These are phyloP conservation scores for Rhynchospora tenuis DNA, from an alignment of 176 grass and related monocot species.

Conservation along the genomic window DNA sequence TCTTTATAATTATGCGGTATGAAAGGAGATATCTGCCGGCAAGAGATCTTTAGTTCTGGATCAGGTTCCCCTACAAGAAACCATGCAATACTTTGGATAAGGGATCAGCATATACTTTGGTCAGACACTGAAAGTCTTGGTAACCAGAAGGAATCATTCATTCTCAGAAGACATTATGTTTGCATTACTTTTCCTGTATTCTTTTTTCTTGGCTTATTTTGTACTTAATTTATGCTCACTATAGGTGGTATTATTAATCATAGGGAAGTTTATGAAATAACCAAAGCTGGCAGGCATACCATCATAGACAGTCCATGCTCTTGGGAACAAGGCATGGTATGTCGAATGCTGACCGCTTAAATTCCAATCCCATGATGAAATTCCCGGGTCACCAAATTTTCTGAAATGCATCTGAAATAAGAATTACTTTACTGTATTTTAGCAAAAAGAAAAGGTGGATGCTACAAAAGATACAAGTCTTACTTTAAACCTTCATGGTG, in stretches of 20 bases:
- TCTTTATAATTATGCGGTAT: conserved; percentile 93
- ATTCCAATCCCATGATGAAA: conserved; percentile 99
- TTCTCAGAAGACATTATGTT: not conserved
- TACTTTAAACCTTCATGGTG: conserved; percentile 88
- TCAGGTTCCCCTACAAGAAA: conserved; percentile 76
- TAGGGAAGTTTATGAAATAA: conserved; percentile 7
- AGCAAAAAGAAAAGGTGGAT: conserved; percentile 1
- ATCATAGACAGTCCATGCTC: conserved; percentile 98
- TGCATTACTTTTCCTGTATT: not conserved
- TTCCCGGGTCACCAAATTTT: conserved; percentile 71
- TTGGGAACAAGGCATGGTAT: conserved; percentile 95
- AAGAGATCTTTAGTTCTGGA: conserved; percentile 92
- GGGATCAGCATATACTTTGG: not conserved
- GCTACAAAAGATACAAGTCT: conserved; percentile 17
- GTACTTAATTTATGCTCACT: not conserved
- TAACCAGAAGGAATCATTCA: not conserved
- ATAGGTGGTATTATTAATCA: not conserved
- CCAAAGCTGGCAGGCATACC: conserved; percentile 33
- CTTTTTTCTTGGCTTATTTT: not conserved
- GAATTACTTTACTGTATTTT: conserved; percentile 1
- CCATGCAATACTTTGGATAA: conserved; percentile 25
- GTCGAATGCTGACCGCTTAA: conserved; percentile 84
- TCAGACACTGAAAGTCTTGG: not conserved
- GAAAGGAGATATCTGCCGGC: conserved; percentile 97
- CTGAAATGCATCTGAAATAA: conserved; percentile 41